Conservation (phyloP, 2,329 filamentous ascomycete species). For the Teratosphaeriaceae sp. region DNA sequence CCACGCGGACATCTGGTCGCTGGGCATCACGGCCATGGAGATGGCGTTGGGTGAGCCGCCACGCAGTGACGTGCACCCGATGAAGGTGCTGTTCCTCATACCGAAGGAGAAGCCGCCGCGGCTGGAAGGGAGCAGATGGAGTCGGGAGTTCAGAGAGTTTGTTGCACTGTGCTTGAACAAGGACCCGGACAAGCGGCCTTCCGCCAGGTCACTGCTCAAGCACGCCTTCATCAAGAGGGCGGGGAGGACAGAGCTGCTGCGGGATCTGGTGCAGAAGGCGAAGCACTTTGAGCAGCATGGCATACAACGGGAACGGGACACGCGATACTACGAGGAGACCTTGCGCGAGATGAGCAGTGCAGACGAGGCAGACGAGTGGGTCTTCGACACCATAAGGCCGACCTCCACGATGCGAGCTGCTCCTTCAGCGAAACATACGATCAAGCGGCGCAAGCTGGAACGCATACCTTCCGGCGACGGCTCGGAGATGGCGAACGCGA, state of each 20-base stretch:
- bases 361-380: conserved; percentile 77
- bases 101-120: conserved; percentile 80
- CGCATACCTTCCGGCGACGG: conserved; percentile 37
- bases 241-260: conserved; percentile 79
- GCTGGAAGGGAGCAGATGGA: conserved; percentile 68
- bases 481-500: conserved; percentile 27
- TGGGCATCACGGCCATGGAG: conserved; percentile 88
- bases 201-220: conserved; percentile 77
- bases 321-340: conserved; percentile 91
- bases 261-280: conserved; percentile 77
- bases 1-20: conserved; percentile 89
- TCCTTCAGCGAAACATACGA: conserved; percentile 41
- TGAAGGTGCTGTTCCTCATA: conserved; percentile 90
- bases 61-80: conserved; percentile 76
- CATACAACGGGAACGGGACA: conserved; percentile 36
- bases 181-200: conserved; percentile 75
- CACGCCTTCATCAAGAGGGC: conserved; percentile 84
- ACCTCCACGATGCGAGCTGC: conserved; percentile 49
- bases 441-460: conserved; percentile 42
- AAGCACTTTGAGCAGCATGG: conserved; percentile 66
- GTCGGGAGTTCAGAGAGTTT: conserved; percentile 90
- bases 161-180: conserved; percentile 86
- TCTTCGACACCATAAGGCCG: conserved; percentile 86
- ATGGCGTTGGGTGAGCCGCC: conserved; percentile 86
- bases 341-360: conserved; percentile 46